Evolutionary conservation across 768 basidiomycete genomes (phyloP).

Genomic region (Astraeus odoratus): DNA sequence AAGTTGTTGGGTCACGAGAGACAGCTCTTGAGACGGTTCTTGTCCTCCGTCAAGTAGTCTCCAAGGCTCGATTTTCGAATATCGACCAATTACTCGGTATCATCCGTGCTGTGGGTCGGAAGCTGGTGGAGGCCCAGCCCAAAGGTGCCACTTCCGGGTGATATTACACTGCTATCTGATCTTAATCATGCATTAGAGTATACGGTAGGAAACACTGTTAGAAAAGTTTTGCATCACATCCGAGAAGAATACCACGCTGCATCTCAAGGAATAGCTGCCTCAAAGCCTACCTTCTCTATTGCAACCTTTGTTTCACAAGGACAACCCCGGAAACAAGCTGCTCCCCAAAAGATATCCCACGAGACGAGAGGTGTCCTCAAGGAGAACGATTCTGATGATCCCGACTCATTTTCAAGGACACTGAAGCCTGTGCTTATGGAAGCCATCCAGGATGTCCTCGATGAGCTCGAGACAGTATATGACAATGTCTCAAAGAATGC

Average conservation of each 20-base stretch:
- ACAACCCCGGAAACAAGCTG: conserved; percentile 49
- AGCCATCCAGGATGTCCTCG: conserved; percentile 92
- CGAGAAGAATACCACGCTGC: conserved; percentile 93
- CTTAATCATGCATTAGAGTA: conserved; percentile 53
- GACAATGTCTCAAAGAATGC: conserved; percentile 92
- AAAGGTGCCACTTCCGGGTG: conserved; percentile 56
- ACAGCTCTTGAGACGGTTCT: conserved; percentile 87
- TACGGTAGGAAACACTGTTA: conserved; percentile 90
- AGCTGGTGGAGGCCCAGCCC: conserved; percentile 85
- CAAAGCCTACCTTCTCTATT: conserved; percentile 55
- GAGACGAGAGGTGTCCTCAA: conserved; percentile 53
- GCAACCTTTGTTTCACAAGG: conserved; percentile 79
- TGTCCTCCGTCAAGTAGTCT: conserved; percentile 84
- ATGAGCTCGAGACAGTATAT: conserved; percentile 94
- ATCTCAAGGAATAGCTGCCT: conserved; percentile 38
- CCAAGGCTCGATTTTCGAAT: conserved; percentile 78
- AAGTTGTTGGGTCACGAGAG: conserved; percentile 84
- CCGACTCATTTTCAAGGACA: conserved; percentile 67
- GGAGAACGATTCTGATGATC: conserved; percentile 69
- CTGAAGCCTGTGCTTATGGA: conserved; percentile 94
- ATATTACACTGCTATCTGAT: conserved; percentile 5
- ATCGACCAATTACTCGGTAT: conserved; percentile 79
- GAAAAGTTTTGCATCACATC: conserved; percentile 88
- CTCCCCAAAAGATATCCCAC: conserved; percentile 28
- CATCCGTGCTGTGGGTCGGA: conserved; percentile 72